Conservation (phyloP, 768 basidiomycete genomes). For the Lentinula lateritia region DNA sequence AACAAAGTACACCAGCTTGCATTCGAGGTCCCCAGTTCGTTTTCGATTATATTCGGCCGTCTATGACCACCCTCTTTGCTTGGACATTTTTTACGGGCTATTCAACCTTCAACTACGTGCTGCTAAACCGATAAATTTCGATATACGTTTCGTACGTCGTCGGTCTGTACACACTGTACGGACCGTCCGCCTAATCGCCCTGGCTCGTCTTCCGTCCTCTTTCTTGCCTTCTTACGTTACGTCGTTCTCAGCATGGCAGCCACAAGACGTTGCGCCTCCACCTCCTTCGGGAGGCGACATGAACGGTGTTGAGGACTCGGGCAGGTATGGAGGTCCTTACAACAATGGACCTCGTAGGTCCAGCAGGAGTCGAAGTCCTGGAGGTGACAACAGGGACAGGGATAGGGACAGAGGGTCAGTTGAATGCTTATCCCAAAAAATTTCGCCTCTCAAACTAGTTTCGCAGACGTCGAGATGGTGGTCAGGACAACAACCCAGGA, state of each 20-base stretch:
- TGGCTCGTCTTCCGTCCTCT: background rate
- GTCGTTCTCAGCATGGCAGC: constrained; percentile 69
- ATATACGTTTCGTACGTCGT: constrained; percentile 17
- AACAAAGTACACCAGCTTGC: background rate
- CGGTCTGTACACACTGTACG: constrained; percentile 19
- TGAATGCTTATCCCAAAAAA: constrained; percentile 9
- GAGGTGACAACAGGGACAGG: background rate
- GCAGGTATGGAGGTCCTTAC: constrained; percentile 30
- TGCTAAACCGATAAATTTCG: background rate
- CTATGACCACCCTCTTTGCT: background rate
- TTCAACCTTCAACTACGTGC: background rate
- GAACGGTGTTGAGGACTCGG: constrained; percentile 37
- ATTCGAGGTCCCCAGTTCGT: background rate
- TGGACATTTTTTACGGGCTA: background rate
- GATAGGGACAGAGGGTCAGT: constrained; percentile 49
- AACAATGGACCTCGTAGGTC: constrained; percentile 40
- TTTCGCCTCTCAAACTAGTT: constrained; percentile 12
- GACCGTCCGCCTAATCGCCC: background rate
- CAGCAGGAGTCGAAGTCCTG: constrained; percentile 78
- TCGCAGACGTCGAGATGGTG: constrained; percentile 40
- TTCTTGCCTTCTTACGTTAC: constrained; percentile 26
- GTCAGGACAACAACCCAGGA: constrained; percentile 44
- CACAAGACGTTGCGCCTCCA: constrained; percentile 70
- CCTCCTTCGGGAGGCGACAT: constrained; percentile 64
- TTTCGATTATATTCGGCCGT: background rate